Base-by-base conservation (phyloP, 371 early-diverging fungal species). In the Batrachochytrium dendrobatidis region DNA sequence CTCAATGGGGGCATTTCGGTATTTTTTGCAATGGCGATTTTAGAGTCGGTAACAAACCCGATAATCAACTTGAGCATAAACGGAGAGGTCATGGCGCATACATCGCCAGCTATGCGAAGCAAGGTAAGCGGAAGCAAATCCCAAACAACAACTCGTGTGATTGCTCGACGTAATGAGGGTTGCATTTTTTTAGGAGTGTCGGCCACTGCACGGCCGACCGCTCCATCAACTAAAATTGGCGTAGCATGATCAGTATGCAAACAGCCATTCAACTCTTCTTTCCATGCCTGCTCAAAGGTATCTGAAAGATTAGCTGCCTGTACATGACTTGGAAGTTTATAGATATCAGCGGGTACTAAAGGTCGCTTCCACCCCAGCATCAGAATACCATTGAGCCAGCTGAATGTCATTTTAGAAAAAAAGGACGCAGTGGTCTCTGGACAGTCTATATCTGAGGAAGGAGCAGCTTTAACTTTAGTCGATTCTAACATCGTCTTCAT, bases 321-420 rank as follows among this genome's bases (percentile, higher is more conserved):
- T 50, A 56, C 62, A 15, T 28, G 22, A 15, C 53, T 48, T 26
- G 39, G 56, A 20, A 75, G 51, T 10, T 46, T 8, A 68, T 70
- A 73, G 20, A 74, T 43, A 58, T 75, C 75, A 18, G 31, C 45
- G 28, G 31, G 33, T 6, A 62, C 64, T 39, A 75, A 61, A 3
- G 73, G 70, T 15, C 65, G 56, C 25, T 69, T 70, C 64, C 65
- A 66, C 18, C 73, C 75, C 34, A 67, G 60, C 22, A 58, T 56
- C 43, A 70, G 69, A n/a, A 72, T 31, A 25, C 55, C 56, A 53
- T 68, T 49, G 45, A 65, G 32, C 64, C 65, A 68, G 25, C 53
- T 43, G 45, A 55, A 68, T 8, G 69, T 59, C 30, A 65, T 30
- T 24, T 52, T 44, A 18, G 56, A 57, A 17, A 60, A 51, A 39